Conservation (phyloP, 306 rosid genomes). For the Begonia fuchsioides region DNA sequence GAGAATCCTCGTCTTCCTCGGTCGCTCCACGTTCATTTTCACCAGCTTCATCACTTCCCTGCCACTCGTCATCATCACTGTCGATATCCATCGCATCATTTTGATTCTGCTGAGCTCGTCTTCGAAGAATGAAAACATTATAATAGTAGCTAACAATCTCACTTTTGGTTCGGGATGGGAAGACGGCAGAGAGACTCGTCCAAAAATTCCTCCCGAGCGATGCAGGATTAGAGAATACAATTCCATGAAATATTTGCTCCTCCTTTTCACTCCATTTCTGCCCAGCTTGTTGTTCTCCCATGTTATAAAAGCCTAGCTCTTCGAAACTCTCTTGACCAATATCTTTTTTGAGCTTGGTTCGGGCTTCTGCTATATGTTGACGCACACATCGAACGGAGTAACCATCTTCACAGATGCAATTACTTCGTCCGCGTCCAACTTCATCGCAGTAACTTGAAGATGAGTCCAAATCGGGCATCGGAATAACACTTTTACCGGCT, state of each 20-base stretch:
- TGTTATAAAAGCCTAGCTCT: constrained; percentile 47
- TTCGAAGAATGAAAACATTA: constrained; percentile 74
- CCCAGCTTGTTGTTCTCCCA: constrained; percentile 85
- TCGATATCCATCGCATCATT: constrained; percentile 31
- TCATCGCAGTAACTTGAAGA: constrained; percentile 4
- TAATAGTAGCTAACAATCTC: constrained; percentile 85
- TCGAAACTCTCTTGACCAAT: constrained; percentile 33
- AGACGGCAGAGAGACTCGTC: constrained; percentile 39
- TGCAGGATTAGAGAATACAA: constrained; percentile 56
- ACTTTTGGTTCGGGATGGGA: constrained; percentile 51
- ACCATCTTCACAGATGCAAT: constrained; percentile 52
- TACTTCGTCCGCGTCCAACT: constrained; percentile 54
- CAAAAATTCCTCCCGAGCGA: constrained; percentile 62
- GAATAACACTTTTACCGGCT: constrained; percentile 55
- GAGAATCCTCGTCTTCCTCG: constrained; percentile 66
- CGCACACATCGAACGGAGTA: constrained; percentile 51
- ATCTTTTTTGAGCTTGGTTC: constrained; percentile 30
- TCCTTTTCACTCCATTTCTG: constrained; percentile 55
- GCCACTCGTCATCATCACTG: constrained; percentile 91
- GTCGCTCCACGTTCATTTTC: constrained; percentile 30
- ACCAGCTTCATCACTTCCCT: constrained; percentile 36
- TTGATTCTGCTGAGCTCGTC: constrained; percentile 73
- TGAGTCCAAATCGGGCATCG: constrained; percentile 47
- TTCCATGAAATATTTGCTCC: constrained; percentile 46
- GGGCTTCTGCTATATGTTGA: constrained; percentile 49